phyloP scores from a whole-genome alignment of 2,329 filamentous ascomycete genomes.

The Tricladium varicosporioides region DNA sequence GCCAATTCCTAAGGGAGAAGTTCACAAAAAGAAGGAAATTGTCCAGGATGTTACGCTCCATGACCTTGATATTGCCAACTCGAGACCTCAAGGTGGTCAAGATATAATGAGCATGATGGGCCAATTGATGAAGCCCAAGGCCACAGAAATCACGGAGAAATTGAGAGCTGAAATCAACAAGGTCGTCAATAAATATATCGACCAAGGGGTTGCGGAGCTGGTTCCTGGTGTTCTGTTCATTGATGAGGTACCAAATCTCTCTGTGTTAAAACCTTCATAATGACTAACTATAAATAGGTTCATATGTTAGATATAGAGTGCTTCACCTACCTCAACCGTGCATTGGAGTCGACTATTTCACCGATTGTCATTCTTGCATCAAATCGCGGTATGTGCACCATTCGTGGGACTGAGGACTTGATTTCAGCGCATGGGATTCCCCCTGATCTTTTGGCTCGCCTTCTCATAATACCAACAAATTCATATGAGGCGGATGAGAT shows the following conservation, averaged over 20 bases:
- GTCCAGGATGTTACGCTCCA: constrained; percentile 98
- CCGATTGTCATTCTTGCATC: constrained; percentile 97
- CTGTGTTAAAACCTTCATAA: background rate
- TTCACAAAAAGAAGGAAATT: constrained; percentile 99
- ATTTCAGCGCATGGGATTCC: constrained; percentile 91
- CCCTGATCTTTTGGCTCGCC: constrained; percentile 85
- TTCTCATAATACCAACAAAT: constrained; percentile 94
- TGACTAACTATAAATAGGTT: constrained; percentile 54
- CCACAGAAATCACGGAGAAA: constrained; percentile 99
- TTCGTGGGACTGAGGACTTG: constrained; percentile 81
- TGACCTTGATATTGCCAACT: constrained; percentile 93
- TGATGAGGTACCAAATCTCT: constrained; percentile 71
- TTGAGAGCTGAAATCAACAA: constrained; percentile 96
- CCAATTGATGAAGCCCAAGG: constrained; percentile 98
- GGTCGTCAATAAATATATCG: constrained; percentile 98
- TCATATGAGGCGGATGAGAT: constrained; percentile 88
- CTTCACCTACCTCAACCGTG: constrained; percentile 98
- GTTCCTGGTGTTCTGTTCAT: constrained; percentile 99
- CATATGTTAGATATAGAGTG: constrained; percentile 99
- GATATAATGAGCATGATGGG: constrained; percentile 99
- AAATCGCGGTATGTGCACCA: constrained; percentile 90
- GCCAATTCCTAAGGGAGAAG: constrained; percentile 96
- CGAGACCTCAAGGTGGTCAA: constrained; percentile 91
- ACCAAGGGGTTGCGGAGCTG: constrained; percentile 94
- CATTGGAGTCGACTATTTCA: constrained; percentile 91